A percentile compares a stretch with the other conserved stretches of the same genome.
Evolutionary conservation across 768 basidiomycete genomes (phyloP).

Genomic region (Boletus reticulatus): DNA sequence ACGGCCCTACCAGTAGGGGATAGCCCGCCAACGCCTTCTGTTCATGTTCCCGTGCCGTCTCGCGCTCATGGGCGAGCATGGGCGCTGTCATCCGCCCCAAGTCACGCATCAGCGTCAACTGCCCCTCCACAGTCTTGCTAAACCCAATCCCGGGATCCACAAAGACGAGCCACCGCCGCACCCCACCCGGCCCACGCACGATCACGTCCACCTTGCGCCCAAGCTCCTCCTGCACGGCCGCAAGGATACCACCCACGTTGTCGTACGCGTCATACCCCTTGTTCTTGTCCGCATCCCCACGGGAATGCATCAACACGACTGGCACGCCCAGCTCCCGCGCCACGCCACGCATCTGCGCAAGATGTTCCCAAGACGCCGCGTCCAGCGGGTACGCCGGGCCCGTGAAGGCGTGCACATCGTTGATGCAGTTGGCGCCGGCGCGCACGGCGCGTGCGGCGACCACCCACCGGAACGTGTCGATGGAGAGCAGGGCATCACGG

Average conservation of each 20-base stretch:
- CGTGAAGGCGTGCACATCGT: slow-evolving; percentile 84
- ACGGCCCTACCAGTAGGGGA: slow-evolving; percentile 72
- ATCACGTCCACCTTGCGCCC: slow-evolving; percentile 63
- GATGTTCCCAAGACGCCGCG: slow-evolving; percentile 35
- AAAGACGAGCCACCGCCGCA: slow-evolving; percentile 86
- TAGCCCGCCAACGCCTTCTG: slow-evolving; percentile 46
- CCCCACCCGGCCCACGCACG: slow-evolving; percentile 64
- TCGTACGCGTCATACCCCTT: slow-evolving; percentile 59
- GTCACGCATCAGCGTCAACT: slow-evolving; percentile 63
- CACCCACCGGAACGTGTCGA: slow-evolving; percentile 29
- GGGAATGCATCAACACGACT: slow-evolving; percentile 91
- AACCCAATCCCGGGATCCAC: slow-evolving; percentile 94
- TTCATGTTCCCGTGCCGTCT: slow-evolving; percentile 33
- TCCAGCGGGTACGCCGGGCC: slow-evolving; percentile 52
- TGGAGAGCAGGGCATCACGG: slow-evolving; percentile 17
- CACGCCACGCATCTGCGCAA: slow-evolving; percentile 59
- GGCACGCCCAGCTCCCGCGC: slow-evolving; percentile 69
- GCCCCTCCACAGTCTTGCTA: slow-evolving; percentile 79
- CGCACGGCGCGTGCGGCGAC: slow-evolving; percentile 44
- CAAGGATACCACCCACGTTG: slow-evolving; percentile 46
- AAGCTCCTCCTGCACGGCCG: slow-evolving; percentile 70
- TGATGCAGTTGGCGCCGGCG: slow-evolving; percentile 83
- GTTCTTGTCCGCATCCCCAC: slow-evolving; percentile 77
- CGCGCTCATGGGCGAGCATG: slow-evolving; percentile 39
- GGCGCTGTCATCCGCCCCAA: slow-evolving; percentile 43